Percentiles rank a stretch among this genome's conserved stretches.
Conservation (phyloP, 352 stramenopile species). For the Thalassiosira mediterranea region DNA sequence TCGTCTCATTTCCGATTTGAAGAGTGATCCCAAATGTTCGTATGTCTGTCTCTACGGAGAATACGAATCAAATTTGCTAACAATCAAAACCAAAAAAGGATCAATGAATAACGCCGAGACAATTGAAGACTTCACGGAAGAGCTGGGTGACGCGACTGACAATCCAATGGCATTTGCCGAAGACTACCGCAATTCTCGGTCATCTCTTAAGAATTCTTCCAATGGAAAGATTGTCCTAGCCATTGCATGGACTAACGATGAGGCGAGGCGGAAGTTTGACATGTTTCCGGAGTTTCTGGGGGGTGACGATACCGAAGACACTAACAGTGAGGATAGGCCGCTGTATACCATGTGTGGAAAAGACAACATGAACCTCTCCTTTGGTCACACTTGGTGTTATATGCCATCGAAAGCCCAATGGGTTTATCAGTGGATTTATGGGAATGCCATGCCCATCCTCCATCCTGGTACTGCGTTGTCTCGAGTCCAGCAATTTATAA, state of each 20-base stretch:
- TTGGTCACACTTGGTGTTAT: conserved; percentile 21
- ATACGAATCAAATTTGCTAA: neutral
- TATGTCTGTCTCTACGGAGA: neutral
- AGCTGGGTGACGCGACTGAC: conserved; percentile 2
- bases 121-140: neutral
- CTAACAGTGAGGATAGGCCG: conserved; percentile 8
- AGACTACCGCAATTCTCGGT: neutral
- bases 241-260: conserved; percentile 1
- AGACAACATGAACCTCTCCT: conserved; percentile 12
- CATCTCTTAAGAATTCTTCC: neutral
- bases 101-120: neutral
- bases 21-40: neutral
- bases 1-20: neutral
- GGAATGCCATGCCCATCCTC: neutral
- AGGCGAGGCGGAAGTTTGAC: conserved; percentile 10
- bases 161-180: neutral
- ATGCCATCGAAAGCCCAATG: conserved; percentile 10
- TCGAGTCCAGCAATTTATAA: neutral
- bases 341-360: conserved; percentile 14
- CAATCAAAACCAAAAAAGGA: neutral
- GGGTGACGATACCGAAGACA: conserved; percentile 10
- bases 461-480: conserved; percentile 1
- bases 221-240: conserved; percentile 13
- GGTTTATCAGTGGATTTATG: conserved; percentile 6
- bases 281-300: conserved; percentile 6